Conservation (phyloP, 495 filamentous ascomycete species). For the Aspergillus carlsbadensis region DNA sequence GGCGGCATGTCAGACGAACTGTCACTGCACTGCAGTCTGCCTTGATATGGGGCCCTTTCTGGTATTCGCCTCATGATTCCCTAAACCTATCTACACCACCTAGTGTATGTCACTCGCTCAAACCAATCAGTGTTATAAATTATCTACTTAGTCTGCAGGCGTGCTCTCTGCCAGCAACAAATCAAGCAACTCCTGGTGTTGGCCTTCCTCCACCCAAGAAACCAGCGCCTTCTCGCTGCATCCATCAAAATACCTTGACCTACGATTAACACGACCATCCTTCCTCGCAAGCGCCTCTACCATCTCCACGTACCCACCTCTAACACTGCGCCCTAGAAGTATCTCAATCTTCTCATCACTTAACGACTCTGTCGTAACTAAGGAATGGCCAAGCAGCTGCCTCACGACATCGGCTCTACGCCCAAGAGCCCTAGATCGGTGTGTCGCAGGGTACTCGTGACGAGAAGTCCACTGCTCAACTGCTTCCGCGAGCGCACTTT, state of each 20-base stretch:
- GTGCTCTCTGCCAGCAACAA: neutral
- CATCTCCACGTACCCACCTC: neutral
- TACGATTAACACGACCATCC: neutral
- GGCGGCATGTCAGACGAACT: neutral
- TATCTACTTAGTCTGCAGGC: neutral
- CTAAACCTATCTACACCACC: neutral
- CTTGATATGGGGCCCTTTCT: too few species aligned
- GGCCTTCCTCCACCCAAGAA: neutral
- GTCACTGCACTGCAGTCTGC: too few species aligned
- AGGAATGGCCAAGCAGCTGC: neutral
- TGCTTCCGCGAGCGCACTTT: neutral
- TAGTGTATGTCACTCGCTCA: neutral
- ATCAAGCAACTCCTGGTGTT: neutral
- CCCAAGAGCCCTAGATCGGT: neutral
- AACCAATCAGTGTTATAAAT: neutral
- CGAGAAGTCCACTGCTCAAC: neutral
- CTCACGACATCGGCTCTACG: neutral
- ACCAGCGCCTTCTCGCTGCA: neutral
- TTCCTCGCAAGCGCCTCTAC: neutral
- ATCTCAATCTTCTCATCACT: neutral
- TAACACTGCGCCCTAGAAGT: neutral
- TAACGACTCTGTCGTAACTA: neutral
- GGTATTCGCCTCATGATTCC: too few species aligned
- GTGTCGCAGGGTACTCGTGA: neutral
- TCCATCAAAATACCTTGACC: neutral